Evolutionary conservation across 2,329 filamentous ascomycete genomes (phyloP).

Genomic region (Arthroderma sp.): DNA sequence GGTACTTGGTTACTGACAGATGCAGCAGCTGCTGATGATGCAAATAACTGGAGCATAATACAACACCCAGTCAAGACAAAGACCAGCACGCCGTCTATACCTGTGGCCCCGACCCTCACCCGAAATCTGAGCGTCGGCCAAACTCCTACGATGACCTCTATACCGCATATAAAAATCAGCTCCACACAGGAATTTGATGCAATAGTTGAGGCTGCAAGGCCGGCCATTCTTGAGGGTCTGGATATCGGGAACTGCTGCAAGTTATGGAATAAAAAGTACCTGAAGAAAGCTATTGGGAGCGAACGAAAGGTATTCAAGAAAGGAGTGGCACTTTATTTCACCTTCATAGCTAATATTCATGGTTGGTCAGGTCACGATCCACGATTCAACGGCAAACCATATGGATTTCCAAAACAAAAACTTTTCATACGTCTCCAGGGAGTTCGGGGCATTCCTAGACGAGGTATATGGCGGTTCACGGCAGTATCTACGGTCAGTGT

Average conservation of each 20-base stretch:
- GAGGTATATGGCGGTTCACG: constrained; percentile 46
- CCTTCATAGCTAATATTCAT: constrained; percentile 4
- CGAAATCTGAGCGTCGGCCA: constrained; percentile 12
- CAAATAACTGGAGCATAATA: constrained; percentile 23
- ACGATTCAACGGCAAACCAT: constrained; percentile 49
- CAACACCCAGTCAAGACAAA: constrained; percentile 11
- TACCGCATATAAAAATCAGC: constrained; percentile 42
- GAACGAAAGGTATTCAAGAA: constrained; percentile 42
- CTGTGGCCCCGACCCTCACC: background rate
- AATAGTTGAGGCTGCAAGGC: constrained; percentile 45
- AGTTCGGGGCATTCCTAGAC: constrained; percentile 54
- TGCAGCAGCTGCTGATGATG: constrained; percentile 10
- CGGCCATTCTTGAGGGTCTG: constrained; percentile 51
- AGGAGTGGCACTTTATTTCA: background rate
- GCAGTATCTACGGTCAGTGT: constrained; percentile 69
- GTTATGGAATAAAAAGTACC: constrained; percentile 56
- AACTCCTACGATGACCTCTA: constrained; percentile 10
- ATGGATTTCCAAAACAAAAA: constrained; percentile 81
- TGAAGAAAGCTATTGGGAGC: constrained; percentile 48
- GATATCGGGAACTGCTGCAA: constrained; percentile 54
- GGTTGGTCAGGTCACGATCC: constrained; percentile 51
- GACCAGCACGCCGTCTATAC: constrained; percentile 4
- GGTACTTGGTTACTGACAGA: constrained; percentile 40
- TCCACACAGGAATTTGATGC: constrained; percentile 45
- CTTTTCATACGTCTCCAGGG: constrained; percentile 58